Conservation (phyloP, 768 basidiomycete species). For the Asterophora parasitica region DNA sequence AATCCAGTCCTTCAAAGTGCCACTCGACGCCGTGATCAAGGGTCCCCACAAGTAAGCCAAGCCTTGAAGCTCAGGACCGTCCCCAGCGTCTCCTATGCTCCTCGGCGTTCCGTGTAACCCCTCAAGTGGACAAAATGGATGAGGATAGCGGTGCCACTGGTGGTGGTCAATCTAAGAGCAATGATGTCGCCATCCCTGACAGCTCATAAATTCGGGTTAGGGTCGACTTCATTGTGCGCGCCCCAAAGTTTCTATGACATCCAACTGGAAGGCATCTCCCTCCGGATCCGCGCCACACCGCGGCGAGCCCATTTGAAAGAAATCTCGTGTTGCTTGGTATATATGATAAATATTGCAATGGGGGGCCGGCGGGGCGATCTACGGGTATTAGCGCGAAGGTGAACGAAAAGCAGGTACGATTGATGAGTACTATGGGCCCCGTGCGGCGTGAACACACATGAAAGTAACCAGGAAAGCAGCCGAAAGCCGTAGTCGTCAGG, state of each 20-base stretch:
- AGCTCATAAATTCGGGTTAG: conserved; percentile 13
- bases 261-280: too few species aligned
- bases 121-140: neutral
- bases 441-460: neutral
- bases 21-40: conserved; percentile 1
- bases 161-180: too few species aligned
- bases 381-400: neutral
- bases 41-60: too few species aligned
- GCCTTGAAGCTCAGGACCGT: neutral
- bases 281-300: too few species aligned
- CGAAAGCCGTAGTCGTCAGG: neutral
- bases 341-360: conserved; percentile 3
- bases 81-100: neutral
- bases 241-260: conserved; percentile 2
- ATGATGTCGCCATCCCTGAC: too few species aligned
- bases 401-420: neutral
- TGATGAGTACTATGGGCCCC: too few species aligned
- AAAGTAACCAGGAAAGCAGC: neutral
- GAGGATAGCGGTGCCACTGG: too few species aligned
- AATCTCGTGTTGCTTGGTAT: neutral
- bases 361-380: too few species aligned
- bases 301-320: too few species aligned
- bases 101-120: neutral
- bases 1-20: neutral
- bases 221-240: neutral